Base-by-base conservation (phyloP, 345 rosid genomes). In the Dovyalis caffra region DNA sequence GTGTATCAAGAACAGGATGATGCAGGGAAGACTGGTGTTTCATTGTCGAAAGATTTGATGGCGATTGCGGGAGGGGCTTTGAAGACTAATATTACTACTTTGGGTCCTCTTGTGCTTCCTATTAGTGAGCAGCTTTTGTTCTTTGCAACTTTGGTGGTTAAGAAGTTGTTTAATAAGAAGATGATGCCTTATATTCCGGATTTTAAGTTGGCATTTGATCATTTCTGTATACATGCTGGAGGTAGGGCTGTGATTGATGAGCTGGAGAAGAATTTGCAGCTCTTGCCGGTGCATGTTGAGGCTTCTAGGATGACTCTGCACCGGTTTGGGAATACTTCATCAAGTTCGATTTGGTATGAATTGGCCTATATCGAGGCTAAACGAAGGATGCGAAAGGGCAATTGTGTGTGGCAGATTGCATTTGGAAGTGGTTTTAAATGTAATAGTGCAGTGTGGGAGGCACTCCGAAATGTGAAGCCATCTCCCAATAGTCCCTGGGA, bases 241-340 rank as follows among this genome's bases (percentile, higher is more conserved):
- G 81, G 81, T 23, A 57, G 77, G 35, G 81, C 73, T 56, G 77
- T 78, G 64, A 78, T 68, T 34, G 70, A 78, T 63, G 81, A 73
- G 73, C 65, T 73, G 58, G 81, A 78, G 81, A 78, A 73, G 81
- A 78, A 73, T 26, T 51, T 78, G 56, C 77, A 78, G 45, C 77
- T 78, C 7, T 21, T 51, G n/a, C 77, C 69, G 14, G 33, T 35
- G 18, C 81, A 78, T 68, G 81, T 73, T 18, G 77, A 78, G 69
- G 81, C 77, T 15, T 73, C 77, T 0, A 73, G 74, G 77, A 68
- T 78, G 81, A 78, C 81, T 35, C 81, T 78, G 34, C 70, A 68
- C 57, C 58, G 77, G 16, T 73, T 78, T n/a, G 77, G 74, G 25
- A 78, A 78, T 21, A 68, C 81, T 33, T 78, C 81, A 16, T 78